Evolutionary conservation across 2,329 filamentous ascomycete species (phyloP), one percentile per base, ranked within the genome.

Genomic region (Macrophomina pseudophaseolina): DNA sequence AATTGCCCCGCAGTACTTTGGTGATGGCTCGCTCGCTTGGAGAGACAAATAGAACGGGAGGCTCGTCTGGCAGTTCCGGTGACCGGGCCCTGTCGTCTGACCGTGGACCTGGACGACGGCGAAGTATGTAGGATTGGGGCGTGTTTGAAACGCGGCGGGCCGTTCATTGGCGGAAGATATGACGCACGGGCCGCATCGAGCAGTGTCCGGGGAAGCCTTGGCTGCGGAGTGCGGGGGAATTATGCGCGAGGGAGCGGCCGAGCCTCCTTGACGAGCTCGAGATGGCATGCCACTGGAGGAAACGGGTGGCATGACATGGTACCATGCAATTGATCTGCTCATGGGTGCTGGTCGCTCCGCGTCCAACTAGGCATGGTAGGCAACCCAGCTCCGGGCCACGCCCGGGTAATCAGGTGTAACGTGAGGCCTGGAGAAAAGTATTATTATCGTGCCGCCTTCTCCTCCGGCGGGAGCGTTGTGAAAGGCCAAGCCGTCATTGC

Each of bases 221-320:
- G 52, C 52, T 48, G 63, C 63, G 52, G 63, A 48, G 52, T 58
- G 63, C 63, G 63, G 63, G 59, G 63, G 63, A 58, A 65, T 53
- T 56, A n/a, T 28, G n/a, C 9, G 49, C 49, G 38, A 52, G 62
- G 16, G 6, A 18, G 62, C 53, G 18, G 42, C 58, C 58, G 46
- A 53, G 60, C 38, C 46, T 42, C 40, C 30, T 11, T 51, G 23
- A 35, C 35, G 53, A 44, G 54, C 35, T 23, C 53, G 35, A 40
- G 53, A 30, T 12, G 18, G 23, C 35, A 44, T 46, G 23, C 54
- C 38, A 59, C 54, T 60, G 56, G 56, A 60, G 40, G 54, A 40
- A 60, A 60, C n/a, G 32, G 18, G 46, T 66, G 48, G 64, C 44
- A 60, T 52, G 64, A 66, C 53, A 59, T 59, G 64, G 53, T 8